Percentiles rank a stretch among this genome's conserved stretches.
These are phyloP conservation scores for Malus hybrid DNA, from an alignment of 331 rosid species.

Conservation along the genomic window DNA sequence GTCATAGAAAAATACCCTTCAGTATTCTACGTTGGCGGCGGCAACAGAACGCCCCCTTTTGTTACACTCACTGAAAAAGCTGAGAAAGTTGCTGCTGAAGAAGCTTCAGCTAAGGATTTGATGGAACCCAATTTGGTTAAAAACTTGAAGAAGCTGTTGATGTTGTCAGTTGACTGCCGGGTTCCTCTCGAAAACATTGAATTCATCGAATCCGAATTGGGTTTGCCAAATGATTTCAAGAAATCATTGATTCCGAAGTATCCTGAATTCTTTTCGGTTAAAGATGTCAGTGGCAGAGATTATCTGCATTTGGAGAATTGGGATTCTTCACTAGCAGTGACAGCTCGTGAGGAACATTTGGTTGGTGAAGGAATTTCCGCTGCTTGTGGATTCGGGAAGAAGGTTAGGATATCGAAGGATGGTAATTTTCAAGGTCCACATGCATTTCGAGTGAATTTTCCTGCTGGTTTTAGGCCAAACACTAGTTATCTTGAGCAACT, in stretches of 20 bases:
- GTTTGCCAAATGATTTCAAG: constrained; percentile 57
- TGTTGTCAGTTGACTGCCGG: constrained; percentile 68
- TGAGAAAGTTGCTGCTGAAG: constrained; percentile 42
- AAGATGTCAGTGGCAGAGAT: constrained; percentile 36
- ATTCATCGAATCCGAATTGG: constrained; percentile 48
- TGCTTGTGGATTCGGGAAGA: constrained; percentile 22
- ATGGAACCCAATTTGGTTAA: constrained; percentile 75
- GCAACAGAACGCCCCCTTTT: constrained; percentile 43
- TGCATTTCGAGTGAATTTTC: constrained; percentile 64
- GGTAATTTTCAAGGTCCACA: constrained; percentile 68
- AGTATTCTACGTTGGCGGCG: constrained; percentile 52
- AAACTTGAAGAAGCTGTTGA: constrained; percentile 60
- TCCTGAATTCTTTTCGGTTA: constrained; percentile 57
- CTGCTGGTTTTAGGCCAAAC: constrained; percentile 81
- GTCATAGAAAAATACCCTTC: constrained; percentile 58
- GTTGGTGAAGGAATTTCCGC: constrained; percentile 34
- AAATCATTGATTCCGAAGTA: constrained; percentile 47
- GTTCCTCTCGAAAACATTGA: constrained; percentile 57
- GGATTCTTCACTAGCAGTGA: constrained; percentile 64
- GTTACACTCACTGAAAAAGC: constrained; percentile 60
- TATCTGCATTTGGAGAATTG: constrained; percentile 68
- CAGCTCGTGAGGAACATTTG: constrained; percentile 51
- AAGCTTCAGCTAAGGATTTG: constrained; percentile 29
- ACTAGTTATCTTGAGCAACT: constrained; percentile 59
- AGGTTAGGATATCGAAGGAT: constrained; percentile 65